These are phyloP conservation scores for Meira miltonrushii DNA, from an alignment of 1,284 basidiomycete species.

Conservation along the genomic window DNA sequence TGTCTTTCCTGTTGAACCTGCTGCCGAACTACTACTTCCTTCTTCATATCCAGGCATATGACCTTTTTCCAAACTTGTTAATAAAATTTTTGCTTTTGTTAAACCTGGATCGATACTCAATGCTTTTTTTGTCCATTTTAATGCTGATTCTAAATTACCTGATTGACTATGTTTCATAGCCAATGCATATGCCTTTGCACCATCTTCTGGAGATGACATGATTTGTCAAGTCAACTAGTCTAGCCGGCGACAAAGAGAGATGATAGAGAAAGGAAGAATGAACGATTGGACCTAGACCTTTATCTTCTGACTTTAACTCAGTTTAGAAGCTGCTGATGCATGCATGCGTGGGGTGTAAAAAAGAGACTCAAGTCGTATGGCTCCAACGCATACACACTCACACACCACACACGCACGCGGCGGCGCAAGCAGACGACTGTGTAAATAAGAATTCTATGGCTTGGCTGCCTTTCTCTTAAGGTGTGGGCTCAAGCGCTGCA, in stretches of 20 bases:
- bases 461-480: too few species aligned
- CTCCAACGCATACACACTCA: too few species aligned
- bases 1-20: background rate
- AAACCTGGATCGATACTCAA: slow-evolving; percentile 72
- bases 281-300: background rate
- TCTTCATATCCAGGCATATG: slow-evolving; percentile 38
- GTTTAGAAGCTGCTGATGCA: too few species aligned
- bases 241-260: background rate
- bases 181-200: slow-evolving; percentile 42
- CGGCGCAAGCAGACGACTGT: too few species aligned
- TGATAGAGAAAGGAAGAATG: background rate
- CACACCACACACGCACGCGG: too few species aligned
- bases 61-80: slow-evolving; percentile 59
- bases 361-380: too few species aligned
- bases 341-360: too few species aligned
- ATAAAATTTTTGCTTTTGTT: slow-evolving; percentile 67
- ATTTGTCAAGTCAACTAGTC: background rate
- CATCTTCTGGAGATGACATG: slow-evolving; percentile 38
- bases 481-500: too few species aligned
- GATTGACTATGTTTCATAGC: slow-evolving; percentile 43
- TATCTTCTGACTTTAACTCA: too few species aligned
- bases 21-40: background rate
- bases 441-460: too few species aligned
- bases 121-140: slow-evolving; percentile 86
- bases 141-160: slow-evolving; percentile 57